Percentiles rank a stretch among this genome's conserved stretches.
Conservation (phyloP, 2,329 filamentous ascomycete species). For the Cordyceps javanica region DNA sequence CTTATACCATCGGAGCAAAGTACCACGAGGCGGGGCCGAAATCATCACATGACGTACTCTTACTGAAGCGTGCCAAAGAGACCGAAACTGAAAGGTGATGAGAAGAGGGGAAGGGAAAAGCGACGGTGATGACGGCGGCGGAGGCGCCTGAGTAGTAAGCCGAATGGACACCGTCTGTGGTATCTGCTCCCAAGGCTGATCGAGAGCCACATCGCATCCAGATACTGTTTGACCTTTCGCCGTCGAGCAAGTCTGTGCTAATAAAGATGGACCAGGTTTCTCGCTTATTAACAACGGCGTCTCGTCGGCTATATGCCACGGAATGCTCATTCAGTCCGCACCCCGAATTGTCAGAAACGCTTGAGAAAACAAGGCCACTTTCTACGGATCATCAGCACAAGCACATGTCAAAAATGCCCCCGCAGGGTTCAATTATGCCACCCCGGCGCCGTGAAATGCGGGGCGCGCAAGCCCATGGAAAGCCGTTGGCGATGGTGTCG, state of each 20-base stretch:
- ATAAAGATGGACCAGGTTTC: neutral
- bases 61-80: neutral
- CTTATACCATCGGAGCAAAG: neutral
- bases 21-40: neutral
- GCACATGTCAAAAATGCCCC: neutral
- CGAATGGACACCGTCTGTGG: too few relatives aligned
- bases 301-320: neutral
- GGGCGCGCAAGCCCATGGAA: neutral
- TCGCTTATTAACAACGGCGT: neutral
- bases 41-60: neutral
- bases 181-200: too few relatives aligned
- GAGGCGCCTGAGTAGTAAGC: too few relatives aligned
- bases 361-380: neutral
- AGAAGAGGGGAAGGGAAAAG: too few relatives aligned
- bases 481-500: constrained; percentile 6
- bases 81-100: neutral
- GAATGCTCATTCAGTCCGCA: neutral
- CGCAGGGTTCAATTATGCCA: neutral
- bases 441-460: neutral
- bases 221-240: too few relatives aligned
- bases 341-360: neutral
- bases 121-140: too few relatives aligned
- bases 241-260: too few relatives aligned
- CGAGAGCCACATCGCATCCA: neutral
- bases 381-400: neutral